Base-by-base conservation (phyloP, 2,329 filamentous ascomycete genomes). In the Xylaria hypoxylon region DNA sequence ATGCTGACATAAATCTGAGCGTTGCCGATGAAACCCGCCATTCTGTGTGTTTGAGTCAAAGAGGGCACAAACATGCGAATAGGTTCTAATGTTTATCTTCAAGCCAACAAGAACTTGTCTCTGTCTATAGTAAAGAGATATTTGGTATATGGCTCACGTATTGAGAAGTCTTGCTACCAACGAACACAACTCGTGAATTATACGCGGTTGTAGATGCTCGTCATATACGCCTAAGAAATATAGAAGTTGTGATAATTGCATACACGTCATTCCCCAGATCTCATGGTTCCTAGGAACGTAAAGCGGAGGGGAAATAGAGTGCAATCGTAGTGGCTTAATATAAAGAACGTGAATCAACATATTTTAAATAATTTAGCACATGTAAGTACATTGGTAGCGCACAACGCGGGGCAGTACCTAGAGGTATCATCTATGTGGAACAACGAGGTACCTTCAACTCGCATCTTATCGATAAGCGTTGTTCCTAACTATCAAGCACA, bases 391-490 rank as follows among this genome's bases (percentile, higher is more conserved):
- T 38, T 15, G 35, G 13, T 19, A 51, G 15, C 28, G 33, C 48
- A 10, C 2, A 51, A 51, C 28, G 48, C 26, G 48, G 48, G 48
- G 28, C 15, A 47, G 44, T 47, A 10, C 11, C 11, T 28, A 8
- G 31, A 28, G 17, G 5, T 10, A 33, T 17, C 7, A 19, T 17
- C n/a, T 33, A 33, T 26, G 17, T 2, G 28, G 47, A 33, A 5
- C 11, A 11, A 52, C 17, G 2, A 31, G 15, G 2, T 6, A 38
- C n/a, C 24, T 28, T 13, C 11, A 13, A 31, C 24, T 5, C 6
- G 31, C 31, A 13, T 22, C 48, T 60, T 64, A 64, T 64, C 62
- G 62, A 64, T 64, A 60, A 60, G 31, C 22, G 1, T 2, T 28
- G 10, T 22, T 33, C 50, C 24, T 50, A 35, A 31, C 17, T 13